Base-by-base conservation (phyloP, 805 yeast genomes). In the Ogataea paraovalis region DNA sequence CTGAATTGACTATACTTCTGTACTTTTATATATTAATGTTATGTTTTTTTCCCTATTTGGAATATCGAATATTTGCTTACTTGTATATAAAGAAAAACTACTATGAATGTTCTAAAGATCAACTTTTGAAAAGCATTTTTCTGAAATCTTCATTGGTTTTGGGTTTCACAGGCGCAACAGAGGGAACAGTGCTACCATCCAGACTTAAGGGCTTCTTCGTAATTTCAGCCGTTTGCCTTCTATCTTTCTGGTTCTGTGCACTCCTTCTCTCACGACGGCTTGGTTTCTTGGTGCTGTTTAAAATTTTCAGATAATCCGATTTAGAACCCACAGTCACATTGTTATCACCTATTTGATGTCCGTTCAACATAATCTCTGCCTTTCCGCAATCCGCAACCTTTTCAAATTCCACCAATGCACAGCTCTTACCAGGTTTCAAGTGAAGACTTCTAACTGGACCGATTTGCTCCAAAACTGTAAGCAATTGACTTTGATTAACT, bases 361-460 rank as follows among this genome's bases (percentile, higher is more conserved):
- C 77, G 28, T 72, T 68, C 14, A 79, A 52, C 12, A 60, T 55
- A 62, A 83, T 57, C 0, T 70, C 65, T 0, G 80, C 81, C 40
- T 64, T 69, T 0, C 88, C 88, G 1, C 84, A 79, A 41, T 71
- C 72, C 7, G 63, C 55, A 0, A 69, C 62, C 5, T 59, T 63
- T 22, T 60, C 61, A 51, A 78, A 77, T 50, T 75, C 76, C 3
- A 83, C 69, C 27, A 82, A 53, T 0, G 85, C 85, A 4, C 76
- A 78, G 6, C 64, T 56, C 18, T 61, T 55, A 20, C 72, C 76
- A 0, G 83, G 74, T 33, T 71, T 74, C 16, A 80, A 54, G 22
- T 75, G 70, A 1, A 81, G 64, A 7, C 69, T 67, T 2, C 57
- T 53, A 0, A 82, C 71, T 0, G 69, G 65, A 2, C 78, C 76